Percentiles rank a stretch among this genome's conserved stretches.
phyloP scores from a whole-genome alignment of 2,329 filamentous ascomycete species.

The Diplodia scrobiculata region DNA sequence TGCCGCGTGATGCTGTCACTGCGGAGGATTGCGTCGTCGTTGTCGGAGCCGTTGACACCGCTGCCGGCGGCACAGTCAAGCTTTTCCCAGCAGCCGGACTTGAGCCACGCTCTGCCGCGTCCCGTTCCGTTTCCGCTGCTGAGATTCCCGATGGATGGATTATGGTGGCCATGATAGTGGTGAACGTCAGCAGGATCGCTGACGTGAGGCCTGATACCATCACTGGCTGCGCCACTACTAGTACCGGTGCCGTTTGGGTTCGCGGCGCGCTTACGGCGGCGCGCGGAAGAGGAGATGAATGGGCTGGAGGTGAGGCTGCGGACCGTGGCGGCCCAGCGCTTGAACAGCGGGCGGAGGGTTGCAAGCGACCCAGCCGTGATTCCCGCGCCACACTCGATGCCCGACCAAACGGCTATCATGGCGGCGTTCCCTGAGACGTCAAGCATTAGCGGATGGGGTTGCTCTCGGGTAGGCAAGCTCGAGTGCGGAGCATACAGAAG shows the following conservation, averaged over 20 bases:
- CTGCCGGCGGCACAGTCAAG: background rate
- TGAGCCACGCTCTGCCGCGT: background rate
- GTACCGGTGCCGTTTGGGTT: background rate
- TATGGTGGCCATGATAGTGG: background rate
- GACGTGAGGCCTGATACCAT: background rate
- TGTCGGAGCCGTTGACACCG: background rate
- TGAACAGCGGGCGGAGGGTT: conserved; percentile 54
- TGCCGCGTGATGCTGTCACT: background rate
- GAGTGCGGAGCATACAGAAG: conserved; percentile 41
- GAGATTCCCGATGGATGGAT: background rate
- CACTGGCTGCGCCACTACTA: background rate
- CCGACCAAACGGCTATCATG: conserved; percentile 49
- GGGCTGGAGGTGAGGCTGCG: conserved; percentile 10
- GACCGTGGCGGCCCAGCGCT: conserved; percentile 24
- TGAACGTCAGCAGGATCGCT: background rate
- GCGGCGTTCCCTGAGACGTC: conserved; percentile 45
- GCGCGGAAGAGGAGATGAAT: conserved; percentile 1
- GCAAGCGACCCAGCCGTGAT: conserved; percentile 56
- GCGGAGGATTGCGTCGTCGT: background rate
- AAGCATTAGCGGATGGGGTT: background rate
- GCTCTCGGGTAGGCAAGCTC: conserved; percentile 25
- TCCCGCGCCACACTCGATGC: conserved; percentile 42
- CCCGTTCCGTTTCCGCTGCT: background rate
- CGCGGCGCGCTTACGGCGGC: background rate
- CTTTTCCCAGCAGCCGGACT: conserved; percentile 11